Evolutionary conservation across 2,329 filamentous ascomycete species (phyloP), one percentile per base, ranked within the genome.

Genomic region (Dactylonectria estremocensis): DNA sequence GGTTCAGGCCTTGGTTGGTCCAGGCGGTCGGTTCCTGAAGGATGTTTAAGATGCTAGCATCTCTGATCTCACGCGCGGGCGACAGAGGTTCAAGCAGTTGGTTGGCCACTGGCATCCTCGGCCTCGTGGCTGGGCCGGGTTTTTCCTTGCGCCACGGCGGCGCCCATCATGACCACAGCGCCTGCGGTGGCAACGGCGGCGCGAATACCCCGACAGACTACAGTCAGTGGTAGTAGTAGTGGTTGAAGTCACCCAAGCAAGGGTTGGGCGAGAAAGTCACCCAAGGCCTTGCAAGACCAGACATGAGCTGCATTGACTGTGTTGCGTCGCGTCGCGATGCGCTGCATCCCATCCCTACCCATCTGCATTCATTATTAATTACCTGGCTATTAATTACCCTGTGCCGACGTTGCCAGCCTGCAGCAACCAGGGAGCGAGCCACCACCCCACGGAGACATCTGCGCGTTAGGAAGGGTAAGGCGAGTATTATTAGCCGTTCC

Each of bases 1-100:
- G 55, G 62, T 54, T 70, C 58, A 68, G 37, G 43, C 46, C 64
- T 71, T 70, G 52, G 70, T 69, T 72, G 55, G 62, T 54, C 71
- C 58, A 68, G 37, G 43, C 46, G 56, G 33, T 28, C 62, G 57
- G 63, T 60, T 61, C 52, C 62, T 50, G 56, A 65, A 65, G 52
- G 46, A 46, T 63, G 62, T 49, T 61, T 67, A 53, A 53, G 57
- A 62, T 69, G 55, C 43, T 57, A 11, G 66, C 61, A 59, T 65
- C 43, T 50, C 55, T 40, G 56, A 61, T 60, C 56, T 56, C 48
- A 48, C 20, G 43, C 31, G 37, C n/a, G n/a, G n/a, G 48, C 49
- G 53, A 54, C n/a, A 28, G 49, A 45, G 46, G 52, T 49, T 57
- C 49, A 62, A 33, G 54, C 28, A 31, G 61, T 35, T 69, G 61